These are phyloP conservation scores for Williopsis jadinii DNA, from an alignment of 1,139 yeast species.

Conservation along the genomic window DNA sequence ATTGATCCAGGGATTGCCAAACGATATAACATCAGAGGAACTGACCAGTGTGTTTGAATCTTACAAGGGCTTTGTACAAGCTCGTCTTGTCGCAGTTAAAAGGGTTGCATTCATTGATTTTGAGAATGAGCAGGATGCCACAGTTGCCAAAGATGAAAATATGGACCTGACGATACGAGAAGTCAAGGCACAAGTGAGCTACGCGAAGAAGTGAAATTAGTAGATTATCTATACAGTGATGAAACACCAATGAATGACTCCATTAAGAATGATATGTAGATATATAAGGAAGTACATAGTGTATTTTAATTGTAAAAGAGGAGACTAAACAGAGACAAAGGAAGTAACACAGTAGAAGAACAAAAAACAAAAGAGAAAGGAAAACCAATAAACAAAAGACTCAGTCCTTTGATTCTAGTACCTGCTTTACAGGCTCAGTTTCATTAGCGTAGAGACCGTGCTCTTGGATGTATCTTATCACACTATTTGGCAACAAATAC, in stretches of 20 bases:
- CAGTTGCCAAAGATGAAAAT: constrained; percentile 32
- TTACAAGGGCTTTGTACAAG: constrained; percentile 54
- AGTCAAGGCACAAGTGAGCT: constrained; percentile 33
- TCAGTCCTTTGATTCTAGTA: constrained; percentile 28
- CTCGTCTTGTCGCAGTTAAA: constrained; percentile 60
- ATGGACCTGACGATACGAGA: constrained; percentile 33
- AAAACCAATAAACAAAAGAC: background rate
- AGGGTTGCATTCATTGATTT: constrained; percentile 80
- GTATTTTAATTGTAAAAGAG: constrained; percentile 1
- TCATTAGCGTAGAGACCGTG: constrained; percentile 79
- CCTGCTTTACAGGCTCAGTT: constrained; percentile 91
- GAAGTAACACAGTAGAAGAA: constrained; percentile 45
- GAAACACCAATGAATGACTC: background rate
- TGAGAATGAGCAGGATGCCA: constrained; percentile 44
- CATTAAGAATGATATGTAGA: too few relatives aligned
- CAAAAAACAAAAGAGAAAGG: too few relatives aligned
- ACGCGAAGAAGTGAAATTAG: constrained; percentile 38
- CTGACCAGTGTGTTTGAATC: constrained; percentile 40
- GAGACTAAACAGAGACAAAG: constrained; percentile 33
- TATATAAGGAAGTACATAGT: too few relatives aligned
- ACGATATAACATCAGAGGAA: constrained; percentile 33
- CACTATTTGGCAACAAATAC: constrained; percentile 87
- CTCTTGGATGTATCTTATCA: constrained; percentile 89
- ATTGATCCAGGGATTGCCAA: constrained; percentile 60
- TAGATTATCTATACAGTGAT: background rate